These are phyloP conservation scores for Aspergillus fumigatus DNA, from an alignment of 2,329 filamentous ascomycete genomes.

Conservation along the genomic window DNA sequence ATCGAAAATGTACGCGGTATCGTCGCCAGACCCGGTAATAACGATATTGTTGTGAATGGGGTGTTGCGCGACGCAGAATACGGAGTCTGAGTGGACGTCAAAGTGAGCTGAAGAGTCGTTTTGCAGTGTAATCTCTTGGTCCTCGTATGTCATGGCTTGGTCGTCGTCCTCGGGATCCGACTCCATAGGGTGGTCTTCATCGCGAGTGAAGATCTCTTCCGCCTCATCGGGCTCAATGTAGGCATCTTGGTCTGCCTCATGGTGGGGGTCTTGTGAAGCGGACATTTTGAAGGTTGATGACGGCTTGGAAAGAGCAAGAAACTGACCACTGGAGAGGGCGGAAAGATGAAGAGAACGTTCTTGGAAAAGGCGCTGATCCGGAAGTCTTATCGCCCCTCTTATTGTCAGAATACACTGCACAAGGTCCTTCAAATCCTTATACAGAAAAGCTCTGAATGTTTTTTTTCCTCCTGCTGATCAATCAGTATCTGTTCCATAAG, in stretches of 20 bases:
- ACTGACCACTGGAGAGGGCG: not conserved
- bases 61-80: constrained; percentile 94
- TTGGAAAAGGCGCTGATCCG: not conserved
- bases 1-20: constrained; percentile 83
- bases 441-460: constrained; percentile 1
- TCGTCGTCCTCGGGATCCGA: constrained; percentile 59
- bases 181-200: constrained; percentile 71
- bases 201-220: constrained; percentile 69
- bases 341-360: not conserved
- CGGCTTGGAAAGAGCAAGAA: not conserved
- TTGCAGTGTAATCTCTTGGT: constrained; percentile 70
- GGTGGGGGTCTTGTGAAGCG: constrained; percentile 31
- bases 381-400: constrained; percentile 3
- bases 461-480: constrained; percentile 3
- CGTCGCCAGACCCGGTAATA: constrained; percentile 81
- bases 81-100: constrained; percentile 80
- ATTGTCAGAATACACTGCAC: not conserved
- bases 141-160: constrained; percentile 44
- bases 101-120: constrained; percentile 96
- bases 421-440: not conserved
- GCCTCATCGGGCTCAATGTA: constrained; percentile 74
- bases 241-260: constrained; percentile 61
- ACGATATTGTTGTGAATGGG: constrained; percentile 72
- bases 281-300: constrained; percentile 23
- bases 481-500: constrained; percentile 9